Base-by-base conservation (phyloP, 768 basidiomycete species). In the Guyanaporus albipodus region DNA sequence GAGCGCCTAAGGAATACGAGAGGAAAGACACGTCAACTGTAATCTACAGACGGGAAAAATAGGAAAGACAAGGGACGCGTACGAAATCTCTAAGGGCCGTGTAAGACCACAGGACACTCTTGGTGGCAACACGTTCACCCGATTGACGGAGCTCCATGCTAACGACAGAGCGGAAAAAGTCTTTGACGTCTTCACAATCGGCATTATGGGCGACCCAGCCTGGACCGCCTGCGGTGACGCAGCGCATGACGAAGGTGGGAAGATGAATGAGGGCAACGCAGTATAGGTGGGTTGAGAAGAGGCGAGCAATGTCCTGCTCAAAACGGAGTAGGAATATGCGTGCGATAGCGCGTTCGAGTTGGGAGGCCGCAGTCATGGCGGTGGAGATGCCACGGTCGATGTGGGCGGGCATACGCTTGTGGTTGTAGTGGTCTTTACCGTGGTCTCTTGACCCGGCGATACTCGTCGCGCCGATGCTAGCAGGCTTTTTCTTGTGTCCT, bases 31-130 rank as follows among this genome's bases (percentile, higher is more conserved):
- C 33, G 43, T 53, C 46, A 57, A 42, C 33, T 33, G 6, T 31
- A 37, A 39, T 33, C n/a, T 8, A 24, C 33, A 33, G 46, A 34
- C 18, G 34, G 38, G 9, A 4, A 21, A 23, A 24, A 22, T 2
- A 3, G 23, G 48, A 24, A 39, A 21, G 17, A 31, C 31, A 8
- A n/a, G 37, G 8, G 46, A 35, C 69, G 32, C 83, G 58, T 67
- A 86, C 85, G 60, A 87, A 87, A 66, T 87, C 81, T 46, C 85
- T 68, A 23, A 87, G 67, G 26, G 83, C 85, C 2, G 86, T 87
- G 64, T 87, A 87, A 1, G 82, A 83, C 85, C 85, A 87, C 44
- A 87, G 66, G 17, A 87, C 82, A 55, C 82, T 85, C 73, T 86
- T 87, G 8, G 85, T 87, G 8, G 86, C 86, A 17, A 87, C 83